A percentile compares a stretch with the other conserved stretches of the same genome.
Evolutionary conservation across 768 basidiomycete species (phyloP).

Genomic region (Tremella mesenterica): DNA sequence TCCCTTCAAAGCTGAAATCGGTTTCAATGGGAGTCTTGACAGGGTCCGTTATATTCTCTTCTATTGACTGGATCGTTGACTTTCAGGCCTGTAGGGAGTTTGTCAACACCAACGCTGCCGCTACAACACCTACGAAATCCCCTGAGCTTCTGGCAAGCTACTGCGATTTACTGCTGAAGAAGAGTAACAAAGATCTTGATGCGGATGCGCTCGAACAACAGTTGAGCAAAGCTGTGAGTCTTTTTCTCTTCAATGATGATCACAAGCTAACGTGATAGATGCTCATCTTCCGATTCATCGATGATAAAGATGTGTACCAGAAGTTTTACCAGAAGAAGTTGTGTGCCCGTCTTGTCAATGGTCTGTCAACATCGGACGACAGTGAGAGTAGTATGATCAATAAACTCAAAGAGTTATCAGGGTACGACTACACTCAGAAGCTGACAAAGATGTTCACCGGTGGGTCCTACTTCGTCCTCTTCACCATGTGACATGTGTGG

Average conservation of each 20-base stretch:
- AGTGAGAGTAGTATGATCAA: conserved; percentile 96
- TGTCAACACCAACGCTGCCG: conserved; percentile 81
- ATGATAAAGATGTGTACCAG: conserved; percentile 98
- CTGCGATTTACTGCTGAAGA: conserved; percentile 75
- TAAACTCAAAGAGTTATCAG: conserved; percentile 91
- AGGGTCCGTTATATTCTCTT: conserved; percentile 37
- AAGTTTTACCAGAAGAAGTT: conserved; percentile 93
- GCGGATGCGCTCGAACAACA: conserved; percentile 83
- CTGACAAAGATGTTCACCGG: conserved; percentile 95
- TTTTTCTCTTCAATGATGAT: neutral
- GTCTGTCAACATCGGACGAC: conserved; percentile 87
- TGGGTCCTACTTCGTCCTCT: conserved; percentile 35
- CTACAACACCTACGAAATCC: conserved; percentile 66
- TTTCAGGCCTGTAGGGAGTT: conserved; percentile 83
- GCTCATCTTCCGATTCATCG: conserved; percentile 94
- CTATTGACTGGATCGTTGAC: neutral
- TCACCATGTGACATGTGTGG: neutral
- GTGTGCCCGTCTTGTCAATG: conserved; percentile 82
- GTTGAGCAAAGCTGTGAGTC: conserved; percentile 74
- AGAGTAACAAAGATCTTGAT: conserved; percentile 92
- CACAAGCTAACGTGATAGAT: conserved; percentile 54
- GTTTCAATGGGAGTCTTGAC: conserved; percentile 87
- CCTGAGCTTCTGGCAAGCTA: conserved; percentile 90
- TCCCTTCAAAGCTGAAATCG: conserved; percentile 84
- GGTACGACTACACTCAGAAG: conserved; percentile 94